Evolutionary conservation across 1,284 basidiomycete species (phyloP).

Genomic region (Afroboletus lepidellus): DNA sequence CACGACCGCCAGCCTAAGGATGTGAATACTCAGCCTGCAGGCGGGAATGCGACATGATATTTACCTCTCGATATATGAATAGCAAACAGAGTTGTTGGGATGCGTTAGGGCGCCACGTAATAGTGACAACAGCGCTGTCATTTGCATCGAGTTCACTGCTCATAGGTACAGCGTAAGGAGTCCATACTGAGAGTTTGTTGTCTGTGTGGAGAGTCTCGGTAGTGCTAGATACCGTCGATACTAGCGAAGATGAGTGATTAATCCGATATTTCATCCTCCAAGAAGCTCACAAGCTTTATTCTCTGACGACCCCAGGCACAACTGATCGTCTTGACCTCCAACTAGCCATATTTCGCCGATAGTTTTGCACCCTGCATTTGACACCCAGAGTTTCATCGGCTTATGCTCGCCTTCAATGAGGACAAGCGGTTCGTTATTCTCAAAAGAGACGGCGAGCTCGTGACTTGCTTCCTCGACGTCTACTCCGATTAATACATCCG

Average conservation of each 20-base stretch:
- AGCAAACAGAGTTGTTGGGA: conserved; percentile 57
- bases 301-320: conserved; percentile 45
- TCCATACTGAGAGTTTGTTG: conserved; percentile 53
- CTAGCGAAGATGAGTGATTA: conserved; percentile 33
- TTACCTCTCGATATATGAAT: conserved; percentile 70
- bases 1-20: conserved; percentile 42
- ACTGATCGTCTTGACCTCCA: conserved; percentile 53
- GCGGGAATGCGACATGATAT: conserved; percentile 14
- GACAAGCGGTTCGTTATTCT: conserved; percentile 48
- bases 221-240: conserved; percentile 4
- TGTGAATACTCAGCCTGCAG: neutral
- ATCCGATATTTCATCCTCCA: conserved; percentile 8
- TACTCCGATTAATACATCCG: conserved; percentile 55
- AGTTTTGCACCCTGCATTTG: conserved; percentile 55
- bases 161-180: conserved; percentile 48
- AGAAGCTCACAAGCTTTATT: conserved; percentile 18
- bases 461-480: conserved; percentile 62
- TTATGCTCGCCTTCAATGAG: conserved; percentile 65
- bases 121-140: conserved; percentile 48
- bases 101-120: conserved; percentile 56
- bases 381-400: conserved; percentile 52
- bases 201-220: conserved; percentile 36
- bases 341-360: conserved; percentile 72
- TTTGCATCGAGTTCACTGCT: conserved; percentile 34
- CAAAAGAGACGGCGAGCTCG: conserved; percentile 55